phyloP scores from a whole-genome alignment of 1,284 basidiomycete genomes.

The Ganoderma meredithae region DNA sequence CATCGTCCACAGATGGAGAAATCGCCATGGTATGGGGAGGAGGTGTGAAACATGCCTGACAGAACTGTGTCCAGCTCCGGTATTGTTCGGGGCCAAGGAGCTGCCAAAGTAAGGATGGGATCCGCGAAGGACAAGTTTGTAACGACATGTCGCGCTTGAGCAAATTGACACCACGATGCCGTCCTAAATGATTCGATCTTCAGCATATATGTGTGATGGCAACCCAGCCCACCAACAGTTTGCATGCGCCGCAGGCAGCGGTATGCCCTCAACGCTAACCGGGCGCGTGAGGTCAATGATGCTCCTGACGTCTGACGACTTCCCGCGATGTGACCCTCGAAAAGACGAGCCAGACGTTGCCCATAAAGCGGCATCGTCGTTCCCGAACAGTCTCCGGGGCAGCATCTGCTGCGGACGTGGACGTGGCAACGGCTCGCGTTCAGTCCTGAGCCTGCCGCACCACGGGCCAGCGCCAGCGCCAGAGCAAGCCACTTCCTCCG shows the following conservation, averaged over 20 bases:
- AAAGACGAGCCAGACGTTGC: neutral
- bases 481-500: neutral
- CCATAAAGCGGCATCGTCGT: constrained; percentile 1
- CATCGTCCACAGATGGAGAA: neutral
- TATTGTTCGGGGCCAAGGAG: neutral
- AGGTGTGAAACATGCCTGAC: neutral
- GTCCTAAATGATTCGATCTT: neutral
- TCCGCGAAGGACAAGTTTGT: neutral
- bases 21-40: neutral
- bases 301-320: constrained; percentile 3
- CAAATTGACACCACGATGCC: neutral
- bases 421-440: neutral
- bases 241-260: neutral
- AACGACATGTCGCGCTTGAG: neutral
- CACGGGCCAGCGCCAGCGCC: neutral
- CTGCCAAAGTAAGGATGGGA: neutral
- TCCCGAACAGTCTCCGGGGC: neutral
- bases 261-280: neutral
- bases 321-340: constrained; percentile 1
- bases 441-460: neutral
- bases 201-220: neutral
- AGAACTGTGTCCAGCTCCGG: neutral
- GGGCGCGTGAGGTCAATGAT: neutral
- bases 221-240: neutral
- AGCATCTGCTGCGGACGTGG: neutral